phyloP scores from a whole-genome alignment of 306 rosid species.

The Citrullus colocynthis region DNA sequence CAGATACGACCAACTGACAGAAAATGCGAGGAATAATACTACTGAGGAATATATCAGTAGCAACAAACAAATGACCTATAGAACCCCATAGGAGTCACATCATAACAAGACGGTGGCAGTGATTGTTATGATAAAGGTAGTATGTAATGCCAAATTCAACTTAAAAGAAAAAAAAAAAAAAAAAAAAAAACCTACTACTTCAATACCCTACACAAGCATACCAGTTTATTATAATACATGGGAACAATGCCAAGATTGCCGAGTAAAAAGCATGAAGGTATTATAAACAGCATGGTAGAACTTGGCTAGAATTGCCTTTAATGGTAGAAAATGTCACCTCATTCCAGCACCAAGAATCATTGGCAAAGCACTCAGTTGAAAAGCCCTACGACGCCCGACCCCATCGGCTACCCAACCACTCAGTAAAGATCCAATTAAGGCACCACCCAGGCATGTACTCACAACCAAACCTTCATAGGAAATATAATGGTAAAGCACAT shows the following conservation, averaged over 20 bases:
- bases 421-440: constrained; percentile 70
- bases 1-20: neutral
- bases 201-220: neutral
- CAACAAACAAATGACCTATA: neutral
- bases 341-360: constrained; percentile 82
- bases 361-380: constrained; percentile 81
- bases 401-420: constrained; percentile 97
- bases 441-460: constrained; percentile 93
- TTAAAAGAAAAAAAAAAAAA: no score
- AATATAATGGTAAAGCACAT: constrained; percentile 5
- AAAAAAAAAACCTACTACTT: neutral
- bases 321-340: constrained; percentile 35
- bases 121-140: neutral
- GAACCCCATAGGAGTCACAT: neutral
- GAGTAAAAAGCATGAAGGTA: neutral
- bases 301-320: neutral
- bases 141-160: neutral
- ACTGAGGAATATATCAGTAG: neutral
- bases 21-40: neutral
- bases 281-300: neutral
- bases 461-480: constrained; percentile 78
- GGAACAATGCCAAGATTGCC: neutral
- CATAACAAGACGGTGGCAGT: neutral
- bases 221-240: neutral
- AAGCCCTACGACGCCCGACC: constrained; percentile 90